Conservation (phyloP, 1,284 basidiomycete species). For the Ustilago hordei region DNA sequence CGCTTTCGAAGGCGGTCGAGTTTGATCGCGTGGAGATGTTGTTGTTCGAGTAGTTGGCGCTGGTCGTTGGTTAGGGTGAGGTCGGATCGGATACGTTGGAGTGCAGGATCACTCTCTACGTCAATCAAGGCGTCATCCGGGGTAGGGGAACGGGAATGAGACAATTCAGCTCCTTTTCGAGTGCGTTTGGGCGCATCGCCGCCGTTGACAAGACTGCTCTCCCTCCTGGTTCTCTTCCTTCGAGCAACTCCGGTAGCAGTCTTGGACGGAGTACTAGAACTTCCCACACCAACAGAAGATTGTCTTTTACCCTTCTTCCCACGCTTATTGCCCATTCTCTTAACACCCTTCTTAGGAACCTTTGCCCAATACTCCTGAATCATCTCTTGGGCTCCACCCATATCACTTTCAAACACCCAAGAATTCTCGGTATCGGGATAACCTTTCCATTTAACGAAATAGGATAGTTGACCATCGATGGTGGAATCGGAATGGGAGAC, state of each 20-base stretch:
- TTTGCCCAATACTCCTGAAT: conserved; percentile 45
- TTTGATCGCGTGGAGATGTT: conserved; percentile 31
- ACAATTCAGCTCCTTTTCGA: not conserved
- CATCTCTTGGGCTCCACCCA: conserved; percentile 54
- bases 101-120: conserved; percentile 12
- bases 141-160: conserved; percentile 15
- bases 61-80: conserved; percentile 22
- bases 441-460: conserved; percentile 61
- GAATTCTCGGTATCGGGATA: conserved; percentile 49
- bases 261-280: conserved; percentile 3
- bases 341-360: conserved; percentile 20
- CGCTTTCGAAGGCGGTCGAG: conserved; percentile 36
- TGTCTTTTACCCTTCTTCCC: conserved; percentile 38
- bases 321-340: conserved; percentile 30
- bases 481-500: conserved; percentile 36
- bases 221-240: not conserved
- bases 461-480: conserved; percentile 48
- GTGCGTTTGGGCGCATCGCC: not conserved
- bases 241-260: not conserved
- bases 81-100: conserved; percentile 33
- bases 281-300: not conserved
- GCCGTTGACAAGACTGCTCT: not conserved
- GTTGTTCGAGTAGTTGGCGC: conserved; percentile 18
- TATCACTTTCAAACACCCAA: conserved; percentile 57
- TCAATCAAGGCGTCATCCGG: conserved; percentile 17